Base-by-base conservation (phyloP, 1,139 yeast species). In the Saccharomyces pastorianus region DNA sequence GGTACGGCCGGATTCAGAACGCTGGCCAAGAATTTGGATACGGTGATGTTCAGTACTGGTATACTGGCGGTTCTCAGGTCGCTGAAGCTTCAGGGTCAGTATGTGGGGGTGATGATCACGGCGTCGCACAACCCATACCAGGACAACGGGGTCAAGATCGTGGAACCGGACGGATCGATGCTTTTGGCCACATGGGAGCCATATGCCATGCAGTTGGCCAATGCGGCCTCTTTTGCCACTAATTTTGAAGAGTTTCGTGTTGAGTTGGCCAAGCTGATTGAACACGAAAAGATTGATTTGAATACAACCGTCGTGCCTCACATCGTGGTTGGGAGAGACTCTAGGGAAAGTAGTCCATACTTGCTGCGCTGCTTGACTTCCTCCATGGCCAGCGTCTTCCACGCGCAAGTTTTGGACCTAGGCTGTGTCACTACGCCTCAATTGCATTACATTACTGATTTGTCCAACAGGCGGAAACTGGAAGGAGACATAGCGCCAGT, bases 1-100 rank as follows among this genome's bases (percentile, higher is more conserved):
- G 99, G 99, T 23, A 93, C 99, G 1, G 99, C 99, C 1, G 99
- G 99, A 8, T 93, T 95, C 74, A 82, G 99, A 59, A 84, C 85
- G 75, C 75, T 81, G 54, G 93, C 96, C 4, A 68, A 72, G 49
- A 70, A 79, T 28, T 75, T 93, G 60, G 96, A 89, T 67, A 85
- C 91, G 31, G 95, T 91, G 51, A 85, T 88, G 70, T 90, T 82
- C 71, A 81, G 95, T 13, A 89, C 87, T 23, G 96, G 97, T 1
- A 74, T 90, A 17, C 69, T 91, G 47, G 97, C 99, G 0, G 75
- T 85, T 4, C 74, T 93, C 60, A 78, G 99, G 66, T 90, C 98
- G 26, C 80, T 85, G 60, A 79, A 75, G 60, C 73, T 87, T 50
- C 72, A 74, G 1, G 90, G 95, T 17, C 31, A 27, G 11, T 46